Base-by-base conservation (phyloP, 805 yeast genomes). In the Candida jianshihensis region DNA sequence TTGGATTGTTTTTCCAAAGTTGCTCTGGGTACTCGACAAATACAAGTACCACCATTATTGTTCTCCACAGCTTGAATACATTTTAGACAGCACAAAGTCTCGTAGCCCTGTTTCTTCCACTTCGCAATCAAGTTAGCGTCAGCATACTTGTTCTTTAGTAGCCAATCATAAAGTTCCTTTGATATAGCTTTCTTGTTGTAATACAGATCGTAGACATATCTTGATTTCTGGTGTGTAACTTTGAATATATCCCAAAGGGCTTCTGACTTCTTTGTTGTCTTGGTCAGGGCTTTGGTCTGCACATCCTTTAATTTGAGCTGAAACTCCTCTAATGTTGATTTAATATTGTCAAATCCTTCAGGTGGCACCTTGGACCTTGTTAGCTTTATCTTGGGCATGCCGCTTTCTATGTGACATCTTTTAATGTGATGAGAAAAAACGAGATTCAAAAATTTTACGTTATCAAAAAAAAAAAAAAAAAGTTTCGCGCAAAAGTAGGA, bases 41-140 rank as follows among this genome's bases (percentile, higher is more conserved):
- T 75, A 58, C 97, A 88, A 0, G 87, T 73, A 6, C 75, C 70
- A 5, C 75, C 75, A 47, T 79, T 82, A 47, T 73, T 73, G 31
- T 70, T 77, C 42, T 81, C 87, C 26, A 57, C 57, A 19, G 68
- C 68, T 49, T 74, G 75, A 24, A 88, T 85, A 54, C 97, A 88
- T 43, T 72, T 69, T 40, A 88, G 57, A 54, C 97, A 88, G 53
- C 97, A 88, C 32, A 88, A 61, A 38, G 80, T 73, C 53, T 88
- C 96, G 56, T 88, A 88, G 9, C 96, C 96, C 51, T 74, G 78
- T 51, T 79, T 80, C 57, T 75, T 77, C 89, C 89, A 81, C 64
- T 81, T 88, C 17, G 95, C 90, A 21, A 88, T 84, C 38, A 88
- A 60, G 30, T 75, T 70, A 6, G 65, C 73, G 52, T 88, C 90